Base-by-base conservation (phyloP, 495 filamentous ascomycete genomes). In the Xylaria scruposa region DNA sequence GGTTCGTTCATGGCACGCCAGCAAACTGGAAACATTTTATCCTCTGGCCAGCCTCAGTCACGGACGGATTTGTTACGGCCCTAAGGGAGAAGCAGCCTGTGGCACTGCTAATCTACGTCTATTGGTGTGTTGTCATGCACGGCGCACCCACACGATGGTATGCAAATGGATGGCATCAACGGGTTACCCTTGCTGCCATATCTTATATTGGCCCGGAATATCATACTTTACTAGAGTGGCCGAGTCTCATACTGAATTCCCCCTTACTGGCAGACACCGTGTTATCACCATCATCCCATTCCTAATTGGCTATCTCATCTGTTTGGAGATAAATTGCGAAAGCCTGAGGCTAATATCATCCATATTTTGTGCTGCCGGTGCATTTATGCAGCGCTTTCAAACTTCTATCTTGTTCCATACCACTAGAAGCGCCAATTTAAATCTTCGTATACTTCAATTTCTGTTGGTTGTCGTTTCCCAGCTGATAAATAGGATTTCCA, bases 71-170 rank as follows among this genome's bases (percentile, higher is more conserved):
- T 38, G 60, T 77, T 38, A 40, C 58, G 8, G 66, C 73, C 10
- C 59, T 78, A 61, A 70, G 53, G 24, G 36, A 62, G 19, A 73
- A 29, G 21, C 58, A 77, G 29, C 68, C 69, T 2, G 63, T 74
- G 19, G 73, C 77, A 1, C 67, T 77, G n/a, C 51, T 78, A 8
- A 31, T 77, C 40, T 74, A 77, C 26, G 33, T 74, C 12, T 72
- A 78, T 59, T 77, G 75, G 75, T 78, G 77, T 67, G 65, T 54
- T 44, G 58, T 78, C 29, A 77, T 76, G 77, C 67, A 74, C 53
- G 62, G 71, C 38, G 59, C 75, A 31, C 75, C 75, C 15, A 72
- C 40, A 42, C 63, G 72, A 13, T 75, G 77, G 75, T 77, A 74
- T 44, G 67, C 68, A 62, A 63, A 70, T 26, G 70, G 72, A 2